Conservation (phyloP, 768 basidiomycete species). For the Daedalea quercina region DNA sequence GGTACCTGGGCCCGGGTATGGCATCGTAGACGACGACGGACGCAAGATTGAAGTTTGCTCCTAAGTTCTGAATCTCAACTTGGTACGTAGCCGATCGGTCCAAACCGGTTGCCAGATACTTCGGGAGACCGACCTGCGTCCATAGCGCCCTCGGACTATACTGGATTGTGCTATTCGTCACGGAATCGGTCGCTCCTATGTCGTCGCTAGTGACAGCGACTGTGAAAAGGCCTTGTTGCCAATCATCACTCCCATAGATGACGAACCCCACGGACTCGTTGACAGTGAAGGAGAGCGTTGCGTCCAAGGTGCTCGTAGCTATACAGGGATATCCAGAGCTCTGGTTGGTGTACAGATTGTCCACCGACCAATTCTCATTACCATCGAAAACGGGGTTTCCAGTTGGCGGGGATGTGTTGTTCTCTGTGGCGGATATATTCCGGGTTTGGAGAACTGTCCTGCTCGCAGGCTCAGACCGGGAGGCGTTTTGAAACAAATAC, state of each 20-base stretch:
- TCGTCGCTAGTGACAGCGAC: not conserved
- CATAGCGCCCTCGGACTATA: not conserved
- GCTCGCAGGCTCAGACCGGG: not conserved
- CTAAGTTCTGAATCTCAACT: not conserved
- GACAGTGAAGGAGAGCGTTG: not conserved
- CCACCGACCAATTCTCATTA: not conserved
- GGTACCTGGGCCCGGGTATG: not conserved
- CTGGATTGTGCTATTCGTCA: not conserved
- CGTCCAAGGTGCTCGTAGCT: not conserved
- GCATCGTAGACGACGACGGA: not conserved
- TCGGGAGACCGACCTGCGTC: not conserved
- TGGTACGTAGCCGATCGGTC: not conserved
- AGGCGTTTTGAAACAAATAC: no score
- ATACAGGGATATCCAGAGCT: not conserved
- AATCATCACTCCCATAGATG: not conserved
- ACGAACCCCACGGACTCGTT: not conserved
- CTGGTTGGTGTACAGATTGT: not conserved
- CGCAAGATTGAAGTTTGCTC: not conserved
- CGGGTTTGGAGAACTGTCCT: not conserved
- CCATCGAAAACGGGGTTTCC: not conserved
- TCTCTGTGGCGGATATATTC: not conserved
- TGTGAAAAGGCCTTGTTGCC: not conserved
- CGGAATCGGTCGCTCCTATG: not conserved
- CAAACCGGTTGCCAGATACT: not conserved
- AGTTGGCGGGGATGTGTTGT: not conserved